phyloP scores from a whole-genome alignment of 805 yeast species.

The Starmerella bacillaris region DNA sequence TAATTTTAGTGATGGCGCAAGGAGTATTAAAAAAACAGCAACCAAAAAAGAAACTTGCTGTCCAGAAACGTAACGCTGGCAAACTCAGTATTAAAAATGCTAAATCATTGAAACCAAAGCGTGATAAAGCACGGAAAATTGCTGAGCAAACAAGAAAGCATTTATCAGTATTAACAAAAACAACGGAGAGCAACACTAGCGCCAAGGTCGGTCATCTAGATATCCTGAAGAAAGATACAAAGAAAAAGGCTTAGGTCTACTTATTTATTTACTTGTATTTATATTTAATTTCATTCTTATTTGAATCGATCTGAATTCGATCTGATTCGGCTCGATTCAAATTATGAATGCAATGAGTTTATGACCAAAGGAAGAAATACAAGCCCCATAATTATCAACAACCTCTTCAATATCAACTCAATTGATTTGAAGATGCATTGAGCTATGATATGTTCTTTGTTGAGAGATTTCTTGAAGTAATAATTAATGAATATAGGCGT shows the following conservation, averaged over 20 bases:
- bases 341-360: too few species aligned
- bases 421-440: too few species aligned
- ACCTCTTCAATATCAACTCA: too few species aligned
- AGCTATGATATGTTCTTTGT: too few species aligned
- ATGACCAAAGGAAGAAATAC: too few species aligned
- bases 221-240: conserved; percentile 42
- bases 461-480: too few species aligned
- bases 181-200: conserved; percentile 74
- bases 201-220: conserved; percentile 90
- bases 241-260: conserved; percentile 8
- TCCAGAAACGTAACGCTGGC: conserved; percentile 8
- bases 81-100: conserved; percentile 31
- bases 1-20: conserved; percentile 22
- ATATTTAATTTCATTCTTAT: too few species aligned
- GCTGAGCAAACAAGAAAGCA: conserved; percentile 38
- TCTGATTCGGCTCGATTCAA: too few species aligned
- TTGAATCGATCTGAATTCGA: too few species aligned
- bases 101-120: conserved; percentile 35
- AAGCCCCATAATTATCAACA: too few species aligned
- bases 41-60: conserved; percentile 9
- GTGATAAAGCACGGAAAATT: conserved; percentile 48
- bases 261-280: neutral
- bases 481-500: too few species aligned
- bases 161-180: conserved; percentile 33
- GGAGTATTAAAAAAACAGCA: conserved; percentile 21